These are phyloP conservation scores for Calonectria naviculata DNA, from an alignment of 2,329 filamentous ascomycete genomes.

Conservation along the genomic window DNA sequence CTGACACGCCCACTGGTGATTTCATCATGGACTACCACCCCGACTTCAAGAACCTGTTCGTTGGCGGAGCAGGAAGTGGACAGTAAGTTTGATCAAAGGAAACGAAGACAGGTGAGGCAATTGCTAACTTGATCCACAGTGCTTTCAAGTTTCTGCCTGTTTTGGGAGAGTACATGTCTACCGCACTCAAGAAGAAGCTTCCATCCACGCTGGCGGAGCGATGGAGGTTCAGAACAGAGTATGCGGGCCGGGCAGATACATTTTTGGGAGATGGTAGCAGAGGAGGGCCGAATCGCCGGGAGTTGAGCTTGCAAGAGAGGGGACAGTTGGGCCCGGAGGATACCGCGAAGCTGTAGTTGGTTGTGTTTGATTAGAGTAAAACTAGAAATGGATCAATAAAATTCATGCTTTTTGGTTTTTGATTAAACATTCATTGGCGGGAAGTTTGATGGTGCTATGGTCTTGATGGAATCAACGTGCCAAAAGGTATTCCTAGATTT, in stretches of 20 bases:
- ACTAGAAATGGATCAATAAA: background rate
- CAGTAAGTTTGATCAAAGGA: constrained; percentile 25
- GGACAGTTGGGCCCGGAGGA: background rate
- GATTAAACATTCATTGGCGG: too few species aligned
- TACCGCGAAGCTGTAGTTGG: background rate
- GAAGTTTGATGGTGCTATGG: too few species aligned
- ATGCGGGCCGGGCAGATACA: background rate
- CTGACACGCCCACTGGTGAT: constrained; percentile 32
- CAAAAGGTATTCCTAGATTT: too few species aligned
- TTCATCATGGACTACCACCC: constrained; percentile 38
- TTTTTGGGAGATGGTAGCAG: background rate
- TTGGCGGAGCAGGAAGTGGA: constrained; percentile 32
- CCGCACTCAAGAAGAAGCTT: background rate
- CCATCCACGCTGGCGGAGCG: background rate
- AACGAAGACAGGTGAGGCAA: background rate
- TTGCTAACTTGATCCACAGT: background rate
- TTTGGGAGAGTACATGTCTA: background rate
- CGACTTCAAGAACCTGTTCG: constrained; percentile 31
- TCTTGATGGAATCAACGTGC: too few species aligned
- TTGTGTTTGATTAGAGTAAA: background rate
- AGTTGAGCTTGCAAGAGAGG: background rate
- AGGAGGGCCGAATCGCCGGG: background rate
- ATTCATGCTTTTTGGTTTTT: background rate
- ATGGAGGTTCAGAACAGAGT: background rate
- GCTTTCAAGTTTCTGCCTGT: background rate